Conservation (phyloP, 2,329 filamentous ascomycete species). For the Blastomyces gilchristii region DNA sequence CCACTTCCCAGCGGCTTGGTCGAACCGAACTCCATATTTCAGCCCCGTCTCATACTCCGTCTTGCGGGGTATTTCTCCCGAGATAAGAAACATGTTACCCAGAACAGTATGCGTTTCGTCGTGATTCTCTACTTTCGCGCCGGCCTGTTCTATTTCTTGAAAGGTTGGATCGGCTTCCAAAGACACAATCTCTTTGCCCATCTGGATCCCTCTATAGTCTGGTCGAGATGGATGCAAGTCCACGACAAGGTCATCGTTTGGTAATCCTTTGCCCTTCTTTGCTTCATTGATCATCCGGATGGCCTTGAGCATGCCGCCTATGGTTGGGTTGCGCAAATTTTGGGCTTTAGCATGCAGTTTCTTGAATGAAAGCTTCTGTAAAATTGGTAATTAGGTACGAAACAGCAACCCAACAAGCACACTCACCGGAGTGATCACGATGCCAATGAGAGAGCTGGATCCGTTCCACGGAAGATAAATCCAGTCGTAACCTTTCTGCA, state of each 20-base stretch:
- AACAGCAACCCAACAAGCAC: not conserved
- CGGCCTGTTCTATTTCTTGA: constrained; percentile 37
- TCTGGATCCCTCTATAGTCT: constrained; percentile 40
- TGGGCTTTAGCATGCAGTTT: not conserved
- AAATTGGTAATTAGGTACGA: not conserved
- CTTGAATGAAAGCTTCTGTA: not conserved
- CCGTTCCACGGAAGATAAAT: constrained; percentile 37
- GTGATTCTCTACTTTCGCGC: constrained; percentile 33
- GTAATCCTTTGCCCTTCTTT: constrained; percentile 20
- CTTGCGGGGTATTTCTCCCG: constrained; percentile 42
- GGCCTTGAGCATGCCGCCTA: constrained; percentile 42
- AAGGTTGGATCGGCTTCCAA: constrained; percentile 46
- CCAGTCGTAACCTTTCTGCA: constrained; percentile 33
- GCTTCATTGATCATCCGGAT: constrained; percentile 39
- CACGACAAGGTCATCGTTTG: constrained; percentile 27
- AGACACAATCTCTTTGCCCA: constrained; percentile 36
- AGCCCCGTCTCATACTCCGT: constrained; percentile 43
- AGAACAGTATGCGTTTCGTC: constrained; percentile 38
- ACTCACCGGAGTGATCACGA: constrained; percentile 44
- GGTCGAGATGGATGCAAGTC: constrained; percentile 47
- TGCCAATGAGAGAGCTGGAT: constrained; percentile 47
- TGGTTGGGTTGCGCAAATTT: not conserved
- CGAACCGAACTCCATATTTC: constrained; percentile 37
- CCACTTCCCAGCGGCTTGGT: constrained; percentile 16
- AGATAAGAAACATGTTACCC: constrained; percentile 44